Percentiles rank a stretch among this genome's conserved stretches.
Evolutionary conservation across 2,329 filamentous ascomycete genomes (phyloP).

Genomic region (Trichophaea hybrida): DNA sequence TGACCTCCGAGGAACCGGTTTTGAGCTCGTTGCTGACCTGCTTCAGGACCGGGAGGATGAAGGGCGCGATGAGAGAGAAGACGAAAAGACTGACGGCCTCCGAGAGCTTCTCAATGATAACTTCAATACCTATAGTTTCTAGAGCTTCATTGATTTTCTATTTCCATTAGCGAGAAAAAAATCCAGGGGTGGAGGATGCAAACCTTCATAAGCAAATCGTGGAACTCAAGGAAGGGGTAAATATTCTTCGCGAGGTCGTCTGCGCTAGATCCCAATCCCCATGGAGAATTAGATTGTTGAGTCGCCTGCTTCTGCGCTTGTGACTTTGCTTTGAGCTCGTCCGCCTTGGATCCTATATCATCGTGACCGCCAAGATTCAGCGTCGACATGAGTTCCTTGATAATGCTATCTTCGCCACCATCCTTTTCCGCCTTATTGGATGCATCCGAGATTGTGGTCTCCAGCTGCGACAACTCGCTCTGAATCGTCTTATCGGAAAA

Average conservation of each 20-base stretch:
- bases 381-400: conserved; percentile 66
- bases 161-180: no score
- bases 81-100: conserved; percentile 81
- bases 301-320: conserved; percentile 60
- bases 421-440: conserved; percentile 34
- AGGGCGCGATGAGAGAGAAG: conserved; percentile 80
- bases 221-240: conserved; percentile 80
- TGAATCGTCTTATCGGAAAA: conserved; percentile 82
- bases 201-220: conserved; percentile 67
- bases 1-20: conserved; percentile 75
- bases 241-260: conserved; percentile 74
- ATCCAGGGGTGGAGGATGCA: no score
- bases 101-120: conserved; percentile 72
- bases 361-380: conserved; percentile 57
- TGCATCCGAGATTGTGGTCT: conserved; percentile 58
- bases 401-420: conserved; percentile 53
- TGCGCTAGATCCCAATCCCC: conserved; percentile 7
- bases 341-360: conserved; percentile 53
- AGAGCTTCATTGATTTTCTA: conserved; percentile 56
- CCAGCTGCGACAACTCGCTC: conserved; percentile 76
- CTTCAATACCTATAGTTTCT: conserved; percentile 69
- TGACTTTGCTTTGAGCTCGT: conserved; percentile 66
- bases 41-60: conserved; percentile 67
- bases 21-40: conserved; percentile 79
- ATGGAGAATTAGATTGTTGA: conserved; percentile 42